Evolutionary conservation across 331 rosid genomes (phyloP).

Genomic region (Dryas integrifolia): DNA sequence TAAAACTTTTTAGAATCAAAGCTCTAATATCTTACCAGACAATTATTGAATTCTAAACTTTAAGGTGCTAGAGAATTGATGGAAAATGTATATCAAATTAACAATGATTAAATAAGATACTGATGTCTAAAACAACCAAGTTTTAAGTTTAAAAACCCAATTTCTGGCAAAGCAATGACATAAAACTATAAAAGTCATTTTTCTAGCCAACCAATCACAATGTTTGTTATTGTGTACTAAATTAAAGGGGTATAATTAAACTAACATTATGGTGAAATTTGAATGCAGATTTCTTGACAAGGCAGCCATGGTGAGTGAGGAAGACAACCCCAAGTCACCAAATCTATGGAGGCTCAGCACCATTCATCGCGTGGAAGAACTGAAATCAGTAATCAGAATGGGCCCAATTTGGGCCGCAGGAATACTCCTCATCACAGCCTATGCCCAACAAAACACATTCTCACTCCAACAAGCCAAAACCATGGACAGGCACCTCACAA

Average conservation of each 20-base stretch:
- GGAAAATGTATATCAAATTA: too few species aligned
- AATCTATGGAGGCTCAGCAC: slow-evolving; percentile 76
- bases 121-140: too few species aligned
- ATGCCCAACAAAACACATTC: slow-evolving; percentile 82
- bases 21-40: too few species aligned
- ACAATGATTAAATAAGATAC: too few species aligned
- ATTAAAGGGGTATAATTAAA: background rate
- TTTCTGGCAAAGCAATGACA: too few species aligned
- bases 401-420: slow-evolving; percentile 97
- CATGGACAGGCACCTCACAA: slow-evolving; percentile 68
- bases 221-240: background rate
- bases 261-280: background rate
- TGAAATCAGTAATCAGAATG: slow-evolving; percentile 80
- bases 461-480: slow-evolving; percentile 80
- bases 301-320: slow-evolving; percentile 62
- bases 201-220: too few species aligned
- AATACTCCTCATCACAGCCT: slow-evolving; percentile 77
- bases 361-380: slow-evolving; percentile 79
- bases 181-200: too few species aligned
- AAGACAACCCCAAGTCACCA: slow-evolving; percentile 51
- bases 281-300: slow-evolving; percentile 71
- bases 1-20: too few species aligned
- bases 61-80: too few species aligned
- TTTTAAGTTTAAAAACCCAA: too few species aligned
- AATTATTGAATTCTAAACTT: too few species aligned